phyloP scores from a whole-genome alignment of 108 stramenopile genomes.

The Skeletonema costatum region DNA sequence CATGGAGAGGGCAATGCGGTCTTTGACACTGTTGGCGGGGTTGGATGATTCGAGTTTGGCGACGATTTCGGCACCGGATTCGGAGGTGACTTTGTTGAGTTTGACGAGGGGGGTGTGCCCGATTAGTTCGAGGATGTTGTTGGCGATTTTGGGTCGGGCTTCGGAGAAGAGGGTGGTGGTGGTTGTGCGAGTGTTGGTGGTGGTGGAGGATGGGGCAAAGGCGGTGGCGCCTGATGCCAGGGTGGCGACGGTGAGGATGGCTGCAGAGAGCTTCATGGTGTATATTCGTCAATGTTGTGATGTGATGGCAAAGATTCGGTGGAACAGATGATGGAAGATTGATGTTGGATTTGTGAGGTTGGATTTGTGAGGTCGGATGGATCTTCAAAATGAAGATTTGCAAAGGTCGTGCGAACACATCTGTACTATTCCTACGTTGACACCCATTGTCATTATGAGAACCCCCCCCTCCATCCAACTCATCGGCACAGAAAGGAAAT shows the following conservation, averaged over 20 bases:
- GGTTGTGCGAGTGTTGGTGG: constrained; percentile 1
- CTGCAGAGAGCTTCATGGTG: not conserved
- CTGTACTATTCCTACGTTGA: not conserved
- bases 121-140: constrained; percentile 82
- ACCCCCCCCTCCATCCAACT: not conserved
- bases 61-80: constrained; percentile 75
- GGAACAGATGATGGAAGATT: too few species aligned
- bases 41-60: constrained; percentile 89
- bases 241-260: not conserved
- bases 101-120: constrained; percentile 86
- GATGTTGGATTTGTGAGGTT: too few species aligned
- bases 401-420: too few species aligned
- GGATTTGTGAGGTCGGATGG: too few species aligned
- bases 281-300: not conserved
- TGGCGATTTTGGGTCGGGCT: constrained; percentile 75
- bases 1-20: constrained; percentile 86
- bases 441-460: not conserved
- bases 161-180: constrained; percentile 4
- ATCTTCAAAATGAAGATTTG: too few species aligned
- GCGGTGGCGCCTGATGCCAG: not conserved
- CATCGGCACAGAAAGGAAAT: not conserved
- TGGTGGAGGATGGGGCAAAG: constrained; percentile 4
- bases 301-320: too few species aligned
- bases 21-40: constrained; percentile 90
- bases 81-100: constrained; percentile 63